Percentiles rank a stretch among this genome's conserved stretches.
Evolutionary conservation across 495 filamentous ascomycete genomes (phyloP).

Genomic region (Xylaria palmicola): DNA sequence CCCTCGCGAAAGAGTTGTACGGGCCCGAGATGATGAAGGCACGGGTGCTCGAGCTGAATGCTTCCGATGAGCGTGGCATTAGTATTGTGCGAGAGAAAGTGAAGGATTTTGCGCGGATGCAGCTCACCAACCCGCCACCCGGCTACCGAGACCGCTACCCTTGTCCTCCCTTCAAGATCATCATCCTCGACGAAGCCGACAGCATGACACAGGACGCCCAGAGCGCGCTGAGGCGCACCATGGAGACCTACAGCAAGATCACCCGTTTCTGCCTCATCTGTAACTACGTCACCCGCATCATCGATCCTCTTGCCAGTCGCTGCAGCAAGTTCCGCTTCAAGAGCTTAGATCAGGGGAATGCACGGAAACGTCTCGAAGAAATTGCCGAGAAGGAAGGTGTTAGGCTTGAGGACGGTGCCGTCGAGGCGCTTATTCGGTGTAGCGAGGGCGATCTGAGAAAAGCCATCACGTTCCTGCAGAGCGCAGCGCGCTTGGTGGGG

Average conservation of each 20-base stretch:
- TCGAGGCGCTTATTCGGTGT: slow-evolving; percentile 80
- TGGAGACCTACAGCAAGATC: slow-evolving; percentile 97
- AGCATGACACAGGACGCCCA: slow-evolving; percentile 99
- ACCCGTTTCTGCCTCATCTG: slow-evolving; percentile 97
- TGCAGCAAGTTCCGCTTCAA: slow-evolving; percentile 99
- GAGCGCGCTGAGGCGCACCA: slow-evolving; percentile 84
- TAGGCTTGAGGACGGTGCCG: slow-evolving; percentile 68
- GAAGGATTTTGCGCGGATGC: slow-evolving; percentile 95
- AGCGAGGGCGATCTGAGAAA: slow-evolving; percentile 93
- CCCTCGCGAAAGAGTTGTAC: slow-evolving; percentile 94
- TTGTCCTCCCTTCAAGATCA: slow-evolving; percentile 97
- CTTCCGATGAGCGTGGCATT: slow-evolving; percentile 97
- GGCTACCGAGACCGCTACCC: slow-evolving; percentile 73
- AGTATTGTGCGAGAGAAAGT: slow-evolving; percentile 97
- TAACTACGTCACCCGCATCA: slow-evolving; percentile 98
- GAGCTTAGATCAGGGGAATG: slow-evolving; percentile 80
- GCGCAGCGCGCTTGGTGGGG: slow-evolving; percentile 77
- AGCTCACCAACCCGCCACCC: slow-evolving; percentile 77
- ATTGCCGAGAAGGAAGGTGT: slow-evolving; percentile 81
- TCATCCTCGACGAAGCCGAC: slow-evolving; percentile 96
- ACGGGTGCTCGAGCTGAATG: slow-evolving; percentile 96
- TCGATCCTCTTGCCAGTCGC: slow-evolving; percentile 87
- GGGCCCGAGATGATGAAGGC: slow-evolving; percentile 91
- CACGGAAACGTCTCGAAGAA: slow-evolving; percentile 68
- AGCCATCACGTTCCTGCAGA: slow-evolving; percentile 94